Conservation (phyloP, 1,284 basidiomycete genomes). For the Ganoderma boninense region DNA sequence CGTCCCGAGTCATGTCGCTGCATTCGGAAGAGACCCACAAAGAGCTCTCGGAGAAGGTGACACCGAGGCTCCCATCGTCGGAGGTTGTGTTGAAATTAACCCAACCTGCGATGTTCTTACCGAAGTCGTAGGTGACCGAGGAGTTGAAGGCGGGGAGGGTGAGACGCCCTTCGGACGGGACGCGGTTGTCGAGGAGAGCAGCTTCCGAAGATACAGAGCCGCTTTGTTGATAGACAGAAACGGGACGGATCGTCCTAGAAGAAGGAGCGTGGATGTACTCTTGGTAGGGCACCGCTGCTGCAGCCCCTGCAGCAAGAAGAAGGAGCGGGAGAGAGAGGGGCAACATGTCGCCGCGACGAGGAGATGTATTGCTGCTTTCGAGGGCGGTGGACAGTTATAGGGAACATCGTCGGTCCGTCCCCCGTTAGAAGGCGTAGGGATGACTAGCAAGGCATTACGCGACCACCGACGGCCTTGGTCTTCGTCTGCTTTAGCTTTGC, state of each 20-base stretch:
- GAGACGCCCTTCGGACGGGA: not conserved
- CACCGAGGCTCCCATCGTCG: slow-evolving; percentile 21
- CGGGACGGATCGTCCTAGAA: slow-evolving; percentile 24
- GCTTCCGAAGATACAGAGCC: slow-evolving; percentile 17
- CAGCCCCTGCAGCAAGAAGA: not conserved
- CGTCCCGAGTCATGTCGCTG: slow-evolving; percentile 22
- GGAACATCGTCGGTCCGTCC: no score
- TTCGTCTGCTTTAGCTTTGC: no score
- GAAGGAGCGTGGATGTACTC: slow-evolving; percentile 29
- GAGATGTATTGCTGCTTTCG: no score
- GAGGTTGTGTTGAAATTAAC: slow-evolving; percentile 25
- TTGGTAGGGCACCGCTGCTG: slow-evolving; percentile 24
- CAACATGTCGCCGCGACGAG: no score
- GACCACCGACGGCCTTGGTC: no score
- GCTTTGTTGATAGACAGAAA: slow-evolving; percentile 18
- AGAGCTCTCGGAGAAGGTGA: slow-evolving; percentile 31
- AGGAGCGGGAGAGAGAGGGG: no score
- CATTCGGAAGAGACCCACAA: slow-evolving; percentile 28
- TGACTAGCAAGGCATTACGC: no score
- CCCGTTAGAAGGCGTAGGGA: no score
- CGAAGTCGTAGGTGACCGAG: slow-evolving; percentile 32
- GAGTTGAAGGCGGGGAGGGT: slow-evolving; percentile 20
- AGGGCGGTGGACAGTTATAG: no score
- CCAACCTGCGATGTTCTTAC: slow-evolving; percentile 31
- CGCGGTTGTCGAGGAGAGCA: slow-evolving; percentile 7